Evolutionary conservation across 257 asterid species (phyloP).

Genomic region (Cynanchum wilfordii): DNA sequence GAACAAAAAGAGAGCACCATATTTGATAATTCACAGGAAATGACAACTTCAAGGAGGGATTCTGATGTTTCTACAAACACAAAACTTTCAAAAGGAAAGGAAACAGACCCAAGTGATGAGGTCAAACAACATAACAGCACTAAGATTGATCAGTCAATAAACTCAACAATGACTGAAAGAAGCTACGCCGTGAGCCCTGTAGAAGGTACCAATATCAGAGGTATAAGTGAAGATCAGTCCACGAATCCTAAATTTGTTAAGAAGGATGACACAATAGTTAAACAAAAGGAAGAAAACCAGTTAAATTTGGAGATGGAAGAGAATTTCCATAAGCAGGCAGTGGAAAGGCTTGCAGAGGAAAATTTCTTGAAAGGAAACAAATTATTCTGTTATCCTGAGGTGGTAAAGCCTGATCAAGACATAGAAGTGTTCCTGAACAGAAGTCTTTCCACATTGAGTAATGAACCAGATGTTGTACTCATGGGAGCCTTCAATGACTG

Average conservation of each 20-base stretch:
- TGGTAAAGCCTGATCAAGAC: constrained; percentile 66
- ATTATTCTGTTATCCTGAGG: constrained; percentile 66
- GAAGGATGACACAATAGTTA: constrained; percentile 19
- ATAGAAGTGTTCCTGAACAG: constrained; percentile 66
- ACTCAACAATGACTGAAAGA: neutral
- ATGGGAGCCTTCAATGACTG: constrained; percentile 93
- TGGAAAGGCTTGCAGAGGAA: constrained; percentile 66
- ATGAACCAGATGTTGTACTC: constrained; percentile 62
- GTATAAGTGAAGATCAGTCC: constrained; percentile 15
- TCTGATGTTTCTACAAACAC: constrained; percentile 17
- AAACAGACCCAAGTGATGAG: constrained; percentile 13
- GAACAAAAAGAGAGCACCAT: constrained; percentile 10
- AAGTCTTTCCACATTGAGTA: constrained; percentile 69
- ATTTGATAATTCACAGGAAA: constrained; percentile 33
- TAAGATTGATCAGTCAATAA: constrained; percentile 22
- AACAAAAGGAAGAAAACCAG: constrained; percentile 28
- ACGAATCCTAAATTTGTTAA: constrained; percentile 24
- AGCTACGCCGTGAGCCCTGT: constrained; percentile 13
- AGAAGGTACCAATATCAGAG: neutral
- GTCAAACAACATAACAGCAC: constrained; percentile 17
- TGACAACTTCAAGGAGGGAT: constrained; percentile 18
- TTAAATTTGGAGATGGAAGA: constrained; percentile 63
- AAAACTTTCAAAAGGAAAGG: constrained; percentile 18
- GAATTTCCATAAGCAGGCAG: constrained; percentile 33
- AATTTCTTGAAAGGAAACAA: constrained; percentile 56